Evolutionary conservation across 305 asterid species (phyloP).

Genomic region (Solanum hybrid): DNA sequence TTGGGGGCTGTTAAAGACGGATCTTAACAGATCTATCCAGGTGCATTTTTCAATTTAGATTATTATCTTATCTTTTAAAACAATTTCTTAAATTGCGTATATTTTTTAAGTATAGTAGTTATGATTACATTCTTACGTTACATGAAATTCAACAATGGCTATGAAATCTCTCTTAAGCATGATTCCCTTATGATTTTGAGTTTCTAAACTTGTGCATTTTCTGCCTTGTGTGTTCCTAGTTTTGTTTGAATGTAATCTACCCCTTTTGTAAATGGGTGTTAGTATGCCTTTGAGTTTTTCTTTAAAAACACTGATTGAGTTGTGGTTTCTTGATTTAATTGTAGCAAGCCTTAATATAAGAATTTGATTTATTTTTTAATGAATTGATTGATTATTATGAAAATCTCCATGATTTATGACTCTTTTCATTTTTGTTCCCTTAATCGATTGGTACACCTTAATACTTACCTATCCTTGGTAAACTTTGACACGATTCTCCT

Average conservation of each 20-base stretch:
- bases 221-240: not conserved
- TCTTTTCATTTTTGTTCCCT: too few relatives aligned
- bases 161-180: not conserved
- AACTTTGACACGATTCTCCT: too few relatives aligned
- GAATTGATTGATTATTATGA: too few relatives aligned
- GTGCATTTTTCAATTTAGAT: not conserved
- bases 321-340: not conserved
- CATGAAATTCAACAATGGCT: not conserved
- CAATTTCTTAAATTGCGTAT: not conserved
- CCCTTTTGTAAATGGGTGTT: not conserved
- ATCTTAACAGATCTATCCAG: not conserved
- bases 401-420: too few relatives aligned
- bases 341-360: too few relatives aligned
- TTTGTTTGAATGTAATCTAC: not conserved
- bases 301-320: not conserved
- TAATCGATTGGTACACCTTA: too few relatives aligned
- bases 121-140: not conserved
- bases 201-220: not conserved
- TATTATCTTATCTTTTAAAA: not conserved
- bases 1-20: not conserved
- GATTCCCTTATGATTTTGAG: not conserved
- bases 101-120: not conserved
- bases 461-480: too few relatives aligned
- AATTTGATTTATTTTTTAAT: too few relatives aligned
- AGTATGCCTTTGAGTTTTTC: not conserved